Conservation (phyloP, 2,329 filamentous ascomycete genomes). For the Xylariaceae sp. region DNA sequence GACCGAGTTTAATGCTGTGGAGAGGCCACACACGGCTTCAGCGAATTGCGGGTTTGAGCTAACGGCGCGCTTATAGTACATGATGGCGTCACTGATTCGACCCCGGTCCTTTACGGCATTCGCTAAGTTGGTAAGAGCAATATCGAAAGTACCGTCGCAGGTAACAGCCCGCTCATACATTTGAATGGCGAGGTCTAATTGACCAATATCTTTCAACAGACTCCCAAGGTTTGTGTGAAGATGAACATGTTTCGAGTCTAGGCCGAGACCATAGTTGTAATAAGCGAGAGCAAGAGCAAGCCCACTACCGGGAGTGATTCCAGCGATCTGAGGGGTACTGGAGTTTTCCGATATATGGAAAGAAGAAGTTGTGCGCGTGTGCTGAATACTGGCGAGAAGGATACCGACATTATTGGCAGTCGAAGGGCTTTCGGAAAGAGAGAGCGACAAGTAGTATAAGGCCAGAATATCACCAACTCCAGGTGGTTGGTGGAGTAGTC, state of each 20-base stretch:
- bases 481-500: constrained; percentile 66
- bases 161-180: constrained; percentile 97
- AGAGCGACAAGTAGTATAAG: constrained; percentile 93
- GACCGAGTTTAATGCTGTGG: constrained; percentile 94
- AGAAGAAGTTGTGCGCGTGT: constrained; percentile 54
- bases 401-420: constrained; percentile 99
- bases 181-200: constrained; percentile 86
- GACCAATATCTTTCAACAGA: constrained; percentile 93
- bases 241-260: constrained; percentile 91
- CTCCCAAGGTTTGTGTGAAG: constrained; percentile 97
- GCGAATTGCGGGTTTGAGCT: constrained; percentile 93
- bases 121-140: constrained; percentile 92
- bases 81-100: constrained; percentile 87
- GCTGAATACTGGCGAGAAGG: constrained; percentile 91
- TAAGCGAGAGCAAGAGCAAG: constrained; percentile 88
- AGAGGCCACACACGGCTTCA: constrained; percentile 93
- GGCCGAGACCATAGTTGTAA: constrained; percentile 89
- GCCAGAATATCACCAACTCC: constrained; percentile 92
- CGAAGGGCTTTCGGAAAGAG: constrained; percentile 92
- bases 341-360: constrained; percentile 40
- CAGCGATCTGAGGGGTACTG: constrained; percentile 66
- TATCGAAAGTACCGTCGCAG: constrained; percentile 95
- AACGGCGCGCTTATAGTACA: constrained; percentile 90
- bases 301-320: constrained; percentile 84
- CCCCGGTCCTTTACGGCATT: constrained; percentile 98